These are phyloP conservation scores for Moniliophthora roreri DNA, from an alignment of 1,284 basidiomycete genomes.

Conservation along the genomic window DNA sequence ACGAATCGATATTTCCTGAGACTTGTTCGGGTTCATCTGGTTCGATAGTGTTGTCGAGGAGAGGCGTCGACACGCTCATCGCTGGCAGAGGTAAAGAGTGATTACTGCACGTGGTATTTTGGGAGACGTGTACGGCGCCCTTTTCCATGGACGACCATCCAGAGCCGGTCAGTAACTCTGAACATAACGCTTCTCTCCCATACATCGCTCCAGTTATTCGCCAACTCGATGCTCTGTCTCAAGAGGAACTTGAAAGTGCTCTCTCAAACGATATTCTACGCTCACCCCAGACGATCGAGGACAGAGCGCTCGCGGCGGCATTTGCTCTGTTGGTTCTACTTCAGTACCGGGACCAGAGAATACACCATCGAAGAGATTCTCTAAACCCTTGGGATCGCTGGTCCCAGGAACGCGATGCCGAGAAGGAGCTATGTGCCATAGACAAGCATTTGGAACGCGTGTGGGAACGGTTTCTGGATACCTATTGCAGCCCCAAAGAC, in stretches of 20 bases:
- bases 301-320: slow-evolving; percentile 21
- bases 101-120: slow-evolving; percentile 4
- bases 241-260: background rate
- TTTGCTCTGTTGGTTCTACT: slow-evolving; percentile 36
- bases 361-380: slow-evolving; percentile 13
- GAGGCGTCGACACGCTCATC: slow-evolving; percentile 53
- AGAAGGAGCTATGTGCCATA: slow-evolving; percentile 22
- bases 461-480: slow-evolving; percentile 33
- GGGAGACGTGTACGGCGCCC: too few species aligned
- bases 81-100: slow-evolving; percentile 12
- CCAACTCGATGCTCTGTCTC: slow-evolving; percentile 9
- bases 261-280: slow-evolving; percentile 3
- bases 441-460: slow-evolving; percentile 26
- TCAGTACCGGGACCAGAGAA: slow-evolving; percentile 25
- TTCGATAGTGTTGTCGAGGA: slow-evolving; percentile 66
- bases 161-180: background rate
- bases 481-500: slow-evolving; percentile 31
- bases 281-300: slow-evolving; percentile 1
- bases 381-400: slow-evolving; percentile 33
- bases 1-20: slow-evolving; percentile 38
- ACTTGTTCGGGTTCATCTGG: slow-evolving; percentile 54
- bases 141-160: background rate
- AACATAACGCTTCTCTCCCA: slow-evolving; percentile 15
- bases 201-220: slow-evolving; percentile 11
- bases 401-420: slow-evolving; percentile 22